Conservation (phyloP, 352 stramenopile species). For the Peronospora belbahrii region DNA sequence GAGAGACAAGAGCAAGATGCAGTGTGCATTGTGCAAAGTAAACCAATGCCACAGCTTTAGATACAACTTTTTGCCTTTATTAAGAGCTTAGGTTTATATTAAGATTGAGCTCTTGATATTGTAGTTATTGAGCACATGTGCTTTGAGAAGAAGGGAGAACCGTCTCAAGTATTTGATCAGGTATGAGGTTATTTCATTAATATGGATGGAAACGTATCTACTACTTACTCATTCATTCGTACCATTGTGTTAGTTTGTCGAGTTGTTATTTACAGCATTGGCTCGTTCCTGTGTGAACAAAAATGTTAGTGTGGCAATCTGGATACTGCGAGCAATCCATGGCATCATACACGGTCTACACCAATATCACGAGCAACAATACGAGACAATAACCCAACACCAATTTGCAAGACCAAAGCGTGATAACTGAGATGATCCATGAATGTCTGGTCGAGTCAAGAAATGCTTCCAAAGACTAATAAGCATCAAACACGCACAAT, state of each 20-base stretch:
- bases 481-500: not conserved
- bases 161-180: conserved; percentile 20
- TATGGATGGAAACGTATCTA: too few species aligned
- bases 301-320: conserved; percentile 3
- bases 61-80: too few species aligned
- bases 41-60: not conserved
- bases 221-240: too few species aligned
- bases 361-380: conserved; percentile 14
- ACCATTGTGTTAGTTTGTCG: conserved; percentile 8
- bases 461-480: not conserved
- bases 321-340: conserved; percentile 17
- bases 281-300: conserved; percentile 14
- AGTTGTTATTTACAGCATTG: conserved; percentile 13
- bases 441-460: not conserved
- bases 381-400: not conserved
- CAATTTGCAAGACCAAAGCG: not conserved
- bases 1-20: conserved; percentile 8
- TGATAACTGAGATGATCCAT: not conserved
- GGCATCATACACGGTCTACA: conserved; percentile 10
- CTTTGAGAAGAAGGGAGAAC: conserved; percentile 16
- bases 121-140: conserved; percentile 24
- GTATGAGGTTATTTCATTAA: conserved; percentile 4
- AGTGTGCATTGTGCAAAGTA: conserved; percentile 21
- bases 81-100: too few species aligned
- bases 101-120: not conserved